A percentile compares a stretch with the other conserved stretches of the same genome.
phyloP scores from a whole-genome alignment of 345 rosid genomes.

The Cochlearia excelsa region DNA sequence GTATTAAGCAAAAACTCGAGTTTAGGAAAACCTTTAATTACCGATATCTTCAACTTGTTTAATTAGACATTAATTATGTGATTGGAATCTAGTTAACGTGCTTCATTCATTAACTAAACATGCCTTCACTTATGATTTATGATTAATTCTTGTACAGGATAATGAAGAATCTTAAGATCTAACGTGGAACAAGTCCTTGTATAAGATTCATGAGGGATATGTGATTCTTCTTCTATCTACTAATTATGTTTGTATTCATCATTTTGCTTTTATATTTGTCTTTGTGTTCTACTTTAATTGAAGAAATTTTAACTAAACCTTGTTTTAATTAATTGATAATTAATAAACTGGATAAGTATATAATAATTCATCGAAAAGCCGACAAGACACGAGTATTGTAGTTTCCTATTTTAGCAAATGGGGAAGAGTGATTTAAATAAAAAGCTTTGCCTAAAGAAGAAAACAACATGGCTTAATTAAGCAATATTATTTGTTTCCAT shows the following conservation, averaged over 20 bases:
- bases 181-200: slow-evolving; percentile 22
- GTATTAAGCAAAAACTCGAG: slow-evolving; percentile 21
- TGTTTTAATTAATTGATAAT: neutral
- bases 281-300: slow-evolving; percentile 4
- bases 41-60: slow-evolving; percentile 29
- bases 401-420: slow-evolving; percentile 22
- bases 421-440: slow-evolving; percentile 32
- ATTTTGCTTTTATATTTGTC: slow-evolving; percentile 14
- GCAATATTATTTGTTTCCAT: slow-evolving; percentile 10
- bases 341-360: slow-evolving; percentile 22
- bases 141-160: slow-evolving; percentile 43
- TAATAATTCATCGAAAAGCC: slow-evolving; percentile 13
- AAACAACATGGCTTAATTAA: slow-evolving; percentile 18
- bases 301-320: slow-evolving; percentile 11
- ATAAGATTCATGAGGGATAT: slow-evolving; percentile 17
- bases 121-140: slow-evolving; percentile 18
- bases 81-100: slow-evolving; percentile 35
- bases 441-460: slow-evolving; percentile 25
- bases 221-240: slow-evolving; percentile 16
- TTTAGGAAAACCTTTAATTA: slow-evolving; percentile 16
- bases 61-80: slow-evolving; percentile 18
- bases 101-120: slow-evolving; percentile 1
- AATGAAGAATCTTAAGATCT: slow-evolving; percentile 63
- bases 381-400: slow-evolving; percentile 22
- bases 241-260: slow-evolving; percentile 20